Conservation (phyloP, 2,329 filamentous ascomycete species). For the Cryphonectria naterciae region DNA sequence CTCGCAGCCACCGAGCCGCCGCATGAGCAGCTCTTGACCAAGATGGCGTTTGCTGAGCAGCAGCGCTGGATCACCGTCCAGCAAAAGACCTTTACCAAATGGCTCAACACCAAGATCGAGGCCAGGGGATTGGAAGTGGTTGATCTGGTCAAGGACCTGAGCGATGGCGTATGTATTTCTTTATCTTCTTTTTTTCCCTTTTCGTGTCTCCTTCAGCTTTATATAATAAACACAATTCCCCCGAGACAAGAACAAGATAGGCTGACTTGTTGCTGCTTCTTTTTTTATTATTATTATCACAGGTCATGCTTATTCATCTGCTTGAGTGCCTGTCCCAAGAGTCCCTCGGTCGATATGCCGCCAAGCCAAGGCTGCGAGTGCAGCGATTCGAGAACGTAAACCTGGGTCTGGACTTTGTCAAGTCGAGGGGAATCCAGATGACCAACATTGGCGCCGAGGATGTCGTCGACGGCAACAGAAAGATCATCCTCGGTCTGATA, state of each 20-base stretch:
- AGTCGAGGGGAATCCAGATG: slow-evolving; percentile 82
- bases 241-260: not conserved
- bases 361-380: slow-evolving; percentile 92
- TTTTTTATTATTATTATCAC: slow-evolving; percentile 8
- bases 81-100: slow-evolving; percentile 99
- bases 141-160: slow-evolving; percentile 86
- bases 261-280: not conserved
- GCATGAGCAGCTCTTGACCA: slow-evolving; percentile 56
- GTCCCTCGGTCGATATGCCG: slow-evolving; percentile 94
- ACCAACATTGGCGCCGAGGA: slow-evolving; percentile 98
- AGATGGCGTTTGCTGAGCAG: slow-evolving; percentile 68
- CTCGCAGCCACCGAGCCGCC: slow-evolving; percentile 47
- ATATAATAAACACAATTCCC: not conserved
- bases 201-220: not conserved
- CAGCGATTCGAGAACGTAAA: slow-evolving; percentile 99
- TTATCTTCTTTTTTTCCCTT: too few relatives aligned
- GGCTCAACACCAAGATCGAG: slow-evolving; percentile 96
- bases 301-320: slow-evolving; percentile 95
- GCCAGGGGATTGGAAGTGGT: slow-evolving; percentile 77
- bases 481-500: slow-evolving; percentile 95
- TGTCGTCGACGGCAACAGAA: slow-evolving; percentile 95
- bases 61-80: slow-evolving; percentile 79
- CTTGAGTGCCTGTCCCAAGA: slow-evolving; percentile 95
- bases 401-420: slow-evolving; percentile 91
- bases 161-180: slow-evolving; percentile 77